Evolutionary conservation across 345 rosid species (phyloP).

Genomic region (Anacardium occidentale): DNA sequence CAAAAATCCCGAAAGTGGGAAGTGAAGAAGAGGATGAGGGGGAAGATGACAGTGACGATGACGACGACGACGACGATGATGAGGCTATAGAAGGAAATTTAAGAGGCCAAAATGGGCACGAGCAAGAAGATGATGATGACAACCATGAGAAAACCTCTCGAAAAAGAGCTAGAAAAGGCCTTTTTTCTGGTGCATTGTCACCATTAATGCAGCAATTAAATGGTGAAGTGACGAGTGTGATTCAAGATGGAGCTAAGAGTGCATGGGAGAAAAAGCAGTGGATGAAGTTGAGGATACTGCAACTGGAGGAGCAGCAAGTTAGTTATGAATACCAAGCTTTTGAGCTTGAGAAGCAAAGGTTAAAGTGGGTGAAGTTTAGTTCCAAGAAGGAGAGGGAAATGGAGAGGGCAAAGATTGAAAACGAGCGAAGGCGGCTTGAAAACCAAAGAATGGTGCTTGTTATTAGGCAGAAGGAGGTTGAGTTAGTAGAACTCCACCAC

Average conservation of each 20-base stretch:
- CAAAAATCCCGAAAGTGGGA: conserved; percentile 41
- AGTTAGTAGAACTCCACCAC: conserved; percentile 33
- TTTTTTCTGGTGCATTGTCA: conserved; percentile 16
- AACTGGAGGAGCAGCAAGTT: conserved; percentile 72
- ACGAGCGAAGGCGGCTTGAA: conserved; percentile 63
- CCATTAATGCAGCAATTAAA: conserved; percentile 46
- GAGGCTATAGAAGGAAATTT: conserved; percentile 39
- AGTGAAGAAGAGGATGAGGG: conserved; percentile 51
- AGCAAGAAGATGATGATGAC: conserved; percentile 42
- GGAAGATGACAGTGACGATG: conserved; percentile 37
- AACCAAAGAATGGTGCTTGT: conserved; percentile 71
- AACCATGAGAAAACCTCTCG: conserved; percentile 24
- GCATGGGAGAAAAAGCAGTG: conserved; percentile 91
- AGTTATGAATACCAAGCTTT: conserved; percentile 57
- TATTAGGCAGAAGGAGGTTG: conserved; percentile 68
- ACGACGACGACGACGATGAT: conserved; percentile 44
- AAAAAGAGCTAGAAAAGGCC: conserved; percentile 43
- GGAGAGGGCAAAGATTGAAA: conserved; percentile 82
- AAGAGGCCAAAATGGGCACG: conserved; percentile 42
- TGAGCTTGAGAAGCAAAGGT: conserved; percentile 85
- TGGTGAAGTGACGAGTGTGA: conserved; percentile 41
- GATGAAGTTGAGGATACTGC: conserved; percentile 56
- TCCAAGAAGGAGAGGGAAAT: conserved; percentile 91
- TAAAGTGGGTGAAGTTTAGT: conserved; percentile 88
- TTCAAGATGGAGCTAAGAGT: conserved; percentile 56